Base-by-base conservation (phyloP, 495 filamentous ascomycete species). In the Opeltia flavorubescens region DNA sequence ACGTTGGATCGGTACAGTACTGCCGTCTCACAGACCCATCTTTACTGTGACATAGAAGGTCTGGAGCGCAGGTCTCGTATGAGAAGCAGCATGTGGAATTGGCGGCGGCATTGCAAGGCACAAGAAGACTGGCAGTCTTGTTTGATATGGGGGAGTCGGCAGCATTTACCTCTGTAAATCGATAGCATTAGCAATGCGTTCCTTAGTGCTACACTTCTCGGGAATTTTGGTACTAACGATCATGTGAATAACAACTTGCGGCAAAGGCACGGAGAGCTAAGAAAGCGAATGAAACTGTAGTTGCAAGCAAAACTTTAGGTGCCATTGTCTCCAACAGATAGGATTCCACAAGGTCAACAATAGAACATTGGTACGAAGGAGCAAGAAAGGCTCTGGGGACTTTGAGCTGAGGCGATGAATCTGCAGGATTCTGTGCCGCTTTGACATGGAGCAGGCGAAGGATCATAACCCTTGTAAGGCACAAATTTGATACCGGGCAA, bases 71-170 rank as follows among this genome's bases (percentile, higher is more conserved):
- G 6, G 20, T 41, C 21, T 41, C 38, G 6, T n/a, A 6, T 6
- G 15, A 17, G 20, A 41, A 5, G 21, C 38, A 41, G 38, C 38
- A 41, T 20, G 38, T 24, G 5, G 38, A 20, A 21, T 20, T 20
- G 21, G 38, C 9, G 13, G 17, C 13, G 21, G 4, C 38, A 8
- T 25, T 41, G 38, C 38, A 41, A 6, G 15, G 13, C 5, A 41
- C 15, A 3, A 41, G 38, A 25, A 11, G 17, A 4, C 9, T 24
- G 4, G 38, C 38, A 13, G 38, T 25, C 8, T 5, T 5, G 11
- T 41, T 25, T 41, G 38, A 41, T 5, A 41, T 41, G 38, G 38
- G 38, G 7, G 38, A 41, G 15, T 41, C 38, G 38, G 38, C 38
- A 12, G 38, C 38, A 21, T 21, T 41, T 17, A 41, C 21, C 9